A percentile compares a stretch with the other conserved stretches of the same genome.
Conservation (phyloP, 179 eudicot species). For the Silene noctiflora region DNA sequence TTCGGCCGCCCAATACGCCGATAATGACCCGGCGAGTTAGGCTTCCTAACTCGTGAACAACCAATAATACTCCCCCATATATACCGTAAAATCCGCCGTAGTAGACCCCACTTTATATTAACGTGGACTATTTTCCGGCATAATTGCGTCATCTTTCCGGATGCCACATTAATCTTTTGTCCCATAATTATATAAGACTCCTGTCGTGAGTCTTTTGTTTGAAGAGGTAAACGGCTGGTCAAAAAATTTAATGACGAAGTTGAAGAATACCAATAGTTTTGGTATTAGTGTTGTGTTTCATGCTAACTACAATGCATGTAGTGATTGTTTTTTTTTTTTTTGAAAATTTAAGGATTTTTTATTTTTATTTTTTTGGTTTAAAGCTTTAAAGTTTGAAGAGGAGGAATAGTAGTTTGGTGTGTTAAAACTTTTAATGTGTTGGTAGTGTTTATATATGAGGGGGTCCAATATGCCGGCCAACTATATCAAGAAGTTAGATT, state of each 20-base stretch:
- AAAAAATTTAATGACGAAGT: no score
- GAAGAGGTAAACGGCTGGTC: no score
- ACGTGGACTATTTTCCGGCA: conserved; percentile 54
- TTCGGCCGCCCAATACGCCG: conserved; percentile 35
- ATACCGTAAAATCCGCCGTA: conserved; percentile 46
- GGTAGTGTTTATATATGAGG: background rate
- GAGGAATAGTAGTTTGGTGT: background rate
- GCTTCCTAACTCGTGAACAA: conserved; percentile 40
- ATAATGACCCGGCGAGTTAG: conserved; percentile 34
- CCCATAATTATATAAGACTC: conserved; percentile 14
- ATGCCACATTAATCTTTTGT: conserved; percentile 28
- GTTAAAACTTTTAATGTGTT: background rate
- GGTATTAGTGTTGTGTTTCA: background rate
- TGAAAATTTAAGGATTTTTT: background rate
- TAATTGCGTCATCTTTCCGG: conserved; percentile 63
- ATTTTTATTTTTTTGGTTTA: background rate
- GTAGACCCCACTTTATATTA: conserved; percentile 35
- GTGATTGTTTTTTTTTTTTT: background rate
- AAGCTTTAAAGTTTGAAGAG: background rate
- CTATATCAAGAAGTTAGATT: background rate
- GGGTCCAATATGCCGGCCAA: conserved; percentile 25
- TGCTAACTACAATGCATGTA: background rate
- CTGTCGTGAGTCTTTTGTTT: no score
- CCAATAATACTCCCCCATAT: conserved; percentile 53
- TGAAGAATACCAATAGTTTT: background rate